Evolutionary conservation across 768 basidiomycete species (phyloP).

Genomic region (Leucocoprinus birnbaumii): DNA sequence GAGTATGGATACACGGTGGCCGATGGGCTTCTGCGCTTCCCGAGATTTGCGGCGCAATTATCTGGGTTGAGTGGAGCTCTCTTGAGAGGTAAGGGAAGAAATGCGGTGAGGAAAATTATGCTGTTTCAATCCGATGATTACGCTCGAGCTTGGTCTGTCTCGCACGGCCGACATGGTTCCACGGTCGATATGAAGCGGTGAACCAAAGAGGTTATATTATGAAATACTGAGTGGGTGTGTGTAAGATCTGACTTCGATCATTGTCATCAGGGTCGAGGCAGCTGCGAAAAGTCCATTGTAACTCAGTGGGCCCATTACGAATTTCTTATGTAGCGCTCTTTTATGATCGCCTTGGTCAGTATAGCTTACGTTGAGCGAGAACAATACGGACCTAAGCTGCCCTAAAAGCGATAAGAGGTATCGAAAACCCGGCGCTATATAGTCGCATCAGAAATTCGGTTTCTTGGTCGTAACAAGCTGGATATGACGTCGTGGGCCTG

Average conservation of each 20-base stretch:
- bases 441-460: background rate
- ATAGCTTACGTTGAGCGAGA: background rate
- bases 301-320: background rate
- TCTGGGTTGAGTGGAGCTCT: background rate
- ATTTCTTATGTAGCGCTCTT: background rate
- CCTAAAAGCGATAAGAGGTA: background rate
- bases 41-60: constrained; percentile 13
- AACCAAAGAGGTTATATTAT: background rate
- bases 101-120: constrained; percentile 7
- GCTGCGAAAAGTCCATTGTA: background rate
- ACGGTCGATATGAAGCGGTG: background rate
- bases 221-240: background rate
- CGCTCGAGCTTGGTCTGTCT: background rate
- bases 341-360: background rate
- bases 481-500: background rate
- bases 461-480: background rate
- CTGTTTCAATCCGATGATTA: background rate
- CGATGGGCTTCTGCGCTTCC: constrained; percentile 6
- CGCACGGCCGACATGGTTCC: background rate
- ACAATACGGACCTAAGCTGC: background rate
- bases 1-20: constrained; percentile 11
- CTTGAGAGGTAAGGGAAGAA: background rate
- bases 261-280: background rate
- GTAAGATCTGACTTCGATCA: background rate
- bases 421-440: background rate